Evolutionary conservation across 768 basidiomycete species (phyloP), one percentile per base, ranked within the genome.

Genomic region (Cystofilobasidium macerans): DNA sequence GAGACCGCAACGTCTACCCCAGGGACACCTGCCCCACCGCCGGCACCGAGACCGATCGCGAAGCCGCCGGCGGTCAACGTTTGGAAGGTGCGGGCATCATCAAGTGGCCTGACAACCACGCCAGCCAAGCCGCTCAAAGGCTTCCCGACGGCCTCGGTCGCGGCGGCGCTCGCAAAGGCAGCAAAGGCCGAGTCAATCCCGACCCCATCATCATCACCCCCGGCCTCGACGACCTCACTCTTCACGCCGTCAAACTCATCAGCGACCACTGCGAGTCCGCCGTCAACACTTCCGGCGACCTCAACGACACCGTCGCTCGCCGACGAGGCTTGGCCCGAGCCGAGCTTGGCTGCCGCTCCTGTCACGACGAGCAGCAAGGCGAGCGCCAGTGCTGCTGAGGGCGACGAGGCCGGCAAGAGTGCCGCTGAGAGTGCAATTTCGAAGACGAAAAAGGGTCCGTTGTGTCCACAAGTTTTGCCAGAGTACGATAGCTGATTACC

Each of bases 71-170:
- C 40, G 53, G 65, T 66, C 59, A 66, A 66, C 40, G 43, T 61
- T 24, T 66, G 65, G 65, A 66, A 66, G 59, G 45, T 53, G 11
- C 57, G 59, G 40, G 58, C 65, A 6, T 43, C 54, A 28, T 58
- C 57, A 12, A 20, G 35, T 13, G 3, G 35, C 24, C 26, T n/a
- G n/a, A n/a, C 57, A 22, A 36, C 35, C 6, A 28, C 35, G 32
- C 40, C 57, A 18, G 35, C 28, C 57, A 42, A 59, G 57, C 14
- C 32, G 12, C 57, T 30, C 13, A 42, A 36, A 36, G 40, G 57
- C 33, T 59, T 36, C 24, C 57, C 33, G 24, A 36, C 35, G 20
- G 32, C 57, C 32, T 20, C 54, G 30, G 40, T 20, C 18, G 24
- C 54, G 28, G 57, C 45, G n/a, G 45, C 61, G 43, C 32, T 54